A percentile compares a stretch with the other conserved stretches of the same genome.
Conservation (phyloP, 2,329 filamentous ascomycete species). For the Trichoderma gracile region DNA sequence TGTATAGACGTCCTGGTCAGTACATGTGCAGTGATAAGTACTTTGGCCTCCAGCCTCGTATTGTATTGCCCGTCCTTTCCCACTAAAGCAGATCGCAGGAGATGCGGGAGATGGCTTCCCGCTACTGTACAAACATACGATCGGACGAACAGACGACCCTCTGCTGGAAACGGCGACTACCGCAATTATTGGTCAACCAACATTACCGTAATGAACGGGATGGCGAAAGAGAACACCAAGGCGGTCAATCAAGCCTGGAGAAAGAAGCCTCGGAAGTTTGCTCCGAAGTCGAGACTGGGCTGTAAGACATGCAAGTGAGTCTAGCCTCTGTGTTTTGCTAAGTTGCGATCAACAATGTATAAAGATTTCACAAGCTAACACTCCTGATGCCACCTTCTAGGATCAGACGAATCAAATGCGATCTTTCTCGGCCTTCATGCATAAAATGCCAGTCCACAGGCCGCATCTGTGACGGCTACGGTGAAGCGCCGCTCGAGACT, state of each 20-base stretch:
- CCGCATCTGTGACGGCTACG: slow-evolving; percentile 2
- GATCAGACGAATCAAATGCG: slow-evolving; percentile 5
- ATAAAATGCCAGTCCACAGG: slow-evolving; percentile 1
- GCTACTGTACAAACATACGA: background rate
- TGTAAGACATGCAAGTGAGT: slow-evolving; percentile 18
- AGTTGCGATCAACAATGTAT: background rate
- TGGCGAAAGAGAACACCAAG: background rate
- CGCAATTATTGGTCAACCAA: background rate
- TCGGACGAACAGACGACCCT: background rate
- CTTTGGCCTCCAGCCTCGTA: background rate
- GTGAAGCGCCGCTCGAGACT: background rate
- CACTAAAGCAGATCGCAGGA: background rate
- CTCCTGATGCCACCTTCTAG: background rate
- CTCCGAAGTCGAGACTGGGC: slow-evolving; percentile 15
- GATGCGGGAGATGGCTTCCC: background rate
- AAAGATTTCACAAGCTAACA: background rate
- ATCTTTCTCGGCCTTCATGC: slow-evolving; percentile 8
- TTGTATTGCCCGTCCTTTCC: background rate
- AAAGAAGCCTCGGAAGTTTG: slow-evolving; percentile 14
- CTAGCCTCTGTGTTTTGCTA: background rate
- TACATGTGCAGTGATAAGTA: too few relatives aligned
- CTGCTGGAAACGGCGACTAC: background rate
- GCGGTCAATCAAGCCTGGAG: slow-evolving; percentile 7
- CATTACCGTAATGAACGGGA: background rate
- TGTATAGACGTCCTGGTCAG: too few relatives aligned